Conservation (phyloP, 2,329 filamentous ascomycete species). For the Emergomyces pasteurianus region DNA sequence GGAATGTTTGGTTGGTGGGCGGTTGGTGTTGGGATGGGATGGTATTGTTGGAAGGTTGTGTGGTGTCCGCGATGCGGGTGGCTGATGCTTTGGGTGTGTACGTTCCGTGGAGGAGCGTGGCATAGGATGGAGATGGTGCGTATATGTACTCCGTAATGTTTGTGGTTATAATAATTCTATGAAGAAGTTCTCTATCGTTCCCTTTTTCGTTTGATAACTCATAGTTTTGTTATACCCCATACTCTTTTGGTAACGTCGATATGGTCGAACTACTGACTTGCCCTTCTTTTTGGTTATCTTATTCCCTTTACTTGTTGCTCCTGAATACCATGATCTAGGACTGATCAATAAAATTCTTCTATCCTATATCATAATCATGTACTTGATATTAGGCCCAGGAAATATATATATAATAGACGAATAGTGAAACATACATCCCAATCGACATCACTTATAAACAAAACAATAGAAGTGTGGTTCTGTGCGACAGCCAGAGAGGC, state of each 20-base stretch:
- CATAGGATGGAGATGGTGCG: neutral
- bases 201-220: no score
- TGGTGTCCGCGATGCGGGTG: slow-evolving; percentile 46
- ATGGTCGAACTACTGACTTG: neutral
- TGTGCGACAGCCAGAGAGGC: neutral
- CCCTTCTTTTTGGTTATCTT: neutral
- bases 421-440: neutral
- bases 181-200: no score
- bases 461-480: neutral
- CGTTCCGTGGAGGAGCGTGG: slow-evolving; percentile 21
- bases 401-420: neutral
- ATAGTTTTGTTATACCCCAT: neutral
- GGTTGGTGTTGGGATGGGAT: slow-evolving; percentile 56
- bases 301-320: neutral
- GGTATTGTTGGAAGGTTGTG: slow-evolving; percentile 50
- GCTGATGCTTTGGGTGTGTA: slow-evolving; percentile 41
- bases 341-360: neutral
- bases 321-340: no score
- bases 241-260: neutral
- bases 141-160: no score
- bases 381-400: neutral
- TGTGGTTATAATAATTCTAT: neutral
- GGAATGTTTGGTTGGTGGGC: slow-evolving; percentile 44
- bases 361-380: neutral
- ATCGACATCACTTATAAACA: neutral